Base-by-base conservation (phyloP, 176 grass and related monocot species). In the Hyparrhenia diplandra region DNA sequence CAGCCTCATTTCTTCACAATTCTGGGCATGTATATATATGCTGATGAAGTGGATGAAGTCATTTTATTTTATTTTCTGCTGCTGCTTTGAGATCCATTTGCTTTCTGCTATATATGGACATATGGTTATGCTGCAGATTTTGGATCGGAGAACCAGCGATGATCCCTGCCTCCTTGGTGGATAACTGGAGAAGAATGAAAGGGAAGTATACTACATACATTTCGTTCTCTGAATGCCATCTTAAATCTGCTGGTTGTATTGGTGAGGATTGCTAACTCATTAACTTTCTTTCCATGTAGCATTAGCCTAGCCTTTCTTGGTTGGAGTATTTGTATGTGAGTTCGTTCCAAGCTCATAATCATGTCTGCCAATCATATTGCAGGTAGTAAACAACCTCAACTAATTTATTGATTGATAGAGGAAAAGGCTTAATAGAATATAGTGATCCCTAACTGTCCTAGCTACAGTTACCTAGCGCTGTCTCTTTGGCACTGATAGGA, bases 1-100 rank as follows among this genome's bases (percentile, higher is more conserved):
- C 88, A 89, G 78, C 88, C 67, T 89, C 88, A 89, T 82, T 89
- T 67, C 78, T 86, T 91, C 89, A 64, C 66, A 67, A 4, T 41
- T 24, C 42, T 69, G 73, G 60, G 76, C 82, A 58, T 42, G 2
- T 5, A 59, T 58, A 25, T 61, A 61, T 61, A 9, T n/a, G n/a
- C 58, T 27, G 24, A 61, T 61, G 24, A 27, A 14, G 12, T 6
- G 13, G 24, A 61, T 61, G 24, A 27, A 14, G 12, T 6, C 4
- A 11, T 5, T 28, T 14, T 16, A 28, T 3, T 13, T 61, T 0
- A 32, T 32, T 32, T 32, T 32, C 14, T 13, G 59, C 59, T 62
- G 25, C 12, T 13, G 16, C 59, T 29, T 62, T 14, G 11, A 14
- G 59, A 62, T 62, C 25, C 59, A 62, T 62, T 2, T 58, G 55